Evolutionary conservation across 352 stramenopile genomes (phyloP), one percentile per base, ranked within the genome.

Genomic region (Phytophthora pluvialis): DNA sequence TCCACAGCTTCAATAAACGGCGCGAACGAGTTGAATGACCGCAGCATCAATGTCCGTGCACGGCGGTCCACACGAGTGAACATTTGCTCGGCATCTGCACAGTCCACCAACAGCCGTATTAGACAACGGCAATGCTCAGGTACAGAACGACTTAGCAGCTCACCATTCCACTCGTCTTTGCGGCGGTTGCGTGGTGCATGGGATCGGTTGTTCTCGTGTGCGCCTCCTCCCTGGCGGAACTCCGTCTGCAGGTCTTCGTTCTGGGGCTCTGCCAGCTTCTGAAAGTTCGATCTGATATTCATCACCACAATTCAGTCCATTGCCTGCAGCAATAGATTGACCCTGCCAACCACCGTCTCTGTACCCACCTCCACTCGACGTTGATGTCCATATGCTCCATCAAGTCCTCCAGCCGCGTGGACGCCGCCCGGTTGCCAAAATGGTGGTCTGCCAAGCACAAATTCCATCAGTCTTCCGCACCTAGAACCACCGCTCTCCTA

Each of bases 381-480:
- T 81, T 88, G n/a, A 95, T 88, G 29, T 80, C 75, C 85, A 95
- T 91, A 78, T 95, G 87, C 63, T 95, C 83, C 87, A 95, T 92
- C 38, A 95, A 69, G 49, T 95, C 87, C 46, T 95, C 87, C 28
- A 95, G 56, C 21, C 81, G 68, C 16, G 83, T 91, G 3, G 85
- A 86, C 7, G 83, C 85, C 9, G 74, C 72, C 54, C 82, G 77
- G 67, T 95, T 93, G 40, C 84, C 87, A 63, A 95, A 91, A 51
- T 95, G 87, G 46, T 95, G 83, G 58, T 95, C 87, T 94, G 25
- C 13, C 13, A 28, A 54, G 38, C 13, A 68, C 18, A 29, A 49
- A 13, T 21, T 29, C 21, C 18, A 32, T 67, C 25, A 70, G 38
- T 42, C 6, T 18, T 28, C 21, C n/a, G 8, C 3, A 33, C n/a